Base-by-base conservation (phyloP, 2,329 filamentous ascomycete species). In the Alternaria sp. region DNA sequence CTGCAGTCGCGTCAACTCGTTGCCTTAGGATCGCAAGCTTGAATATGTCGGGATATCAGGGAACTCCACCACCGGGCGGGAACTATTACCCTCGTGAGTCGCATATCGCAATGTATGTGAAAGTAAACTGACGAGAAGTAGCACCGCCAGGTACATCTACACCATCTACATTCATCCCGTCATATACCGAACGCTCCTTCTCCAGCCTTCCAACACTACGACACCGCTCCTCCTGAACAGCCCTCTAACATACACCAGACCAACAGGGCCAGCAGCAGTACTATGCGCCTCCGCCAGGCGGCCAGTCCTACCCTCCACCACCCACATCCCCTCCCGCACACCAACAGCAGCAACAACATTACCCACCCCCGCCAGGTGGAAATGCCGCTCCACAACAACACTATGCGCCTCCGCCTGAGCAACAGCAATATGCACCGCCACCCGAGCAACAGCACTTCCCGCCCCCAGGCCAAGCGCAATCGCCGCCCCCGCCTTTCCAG, bases 41-140 rank as follows among this genome's bases (percentile, higher is more conserved):
- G 57, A 67, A 26, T 40, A 78, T 78, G 74, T 78, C 77, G 26
- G 73, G 74, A 61, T 75, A 66, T 47, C 67, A 74, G 54, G 66
- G 67, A 60, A 77, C 68, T 51, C 77, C 77, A 60, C 76, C 77
- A 40, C 74, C 77, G 9, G 69, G 73, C 54, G 77, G 77, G 15
- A 77, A 78, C 59, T 80, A 78, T 61, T 80, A 79, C 55, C 76
- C 77, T 66, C 70, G 74, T 77, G 62, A 71, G 74, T 71, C 54
- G 47, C 54, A 13, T 40, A 51, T 23, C 28, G 25, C 10, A 17
- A 9, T 6, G 3, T n/a, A 21, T 28, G 13, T 25, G 21, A 11
- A 15, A 17, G 26, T 19, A 6, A 55, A 61, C 72, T 76, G 58
- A 75, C 59, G 44, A 12, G 40, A 49, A 43, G 12, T 54, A 79